Evolutionary conservation across 768 basidiomycete species (phyloP), one percentile per base, ranked within the genome.

Genomic region (Agaricus subrufescens): DNA sequence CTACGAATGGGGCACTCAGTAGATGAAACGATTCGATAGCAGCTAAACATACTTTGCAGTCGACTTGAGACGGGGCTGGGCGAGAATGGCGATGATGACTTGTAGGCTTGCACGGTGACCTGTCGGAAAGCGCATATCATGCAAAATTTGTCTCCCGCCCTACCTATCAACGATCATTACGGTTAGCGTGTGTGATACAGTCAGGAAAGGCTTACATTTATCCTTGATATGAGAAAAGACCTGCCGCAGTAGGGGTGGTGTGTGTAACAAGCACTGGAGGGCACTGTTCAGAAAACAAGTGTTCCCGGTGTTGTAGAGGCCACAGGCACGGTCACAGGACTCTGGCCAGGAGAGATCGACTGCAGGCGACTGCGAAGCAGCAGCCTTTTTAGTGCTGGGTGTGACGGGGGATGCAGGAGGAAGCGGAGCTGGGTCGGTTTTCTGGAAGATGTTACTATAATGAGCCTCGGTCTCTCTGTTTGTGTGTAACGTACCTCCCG

Each of bases 261-360:
- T 98, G 65, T 98, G 94, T 12, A 97, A 70, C 49, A 98, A 80
- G 63, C 93, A 94, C 73, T 99, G 97, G 48, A 98, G 72, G 23
- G 88, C 91, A 61, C 93, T 94, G 69, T 99, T 99, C 63, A 98
- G 75, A 69, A 96, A 99, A 71, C 97, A 99, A 1, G 93, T 96
- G 66, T 98, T 98, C 46, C 92, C 93, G 27, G 75, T 86, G 70
- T 98, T 98, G 65, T 82, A 77, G 46, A 98, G 73, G 1, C 94
- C 94, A 49, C 66, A 69, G 40, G 82, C 88, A 50, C 80, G 67
- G 52, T 65, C 72, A 49, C 66, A 76, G 12, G 66, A 69, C 25
- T 67, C 51, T 1, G 87, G 86, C 87, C 87, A 91, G 42, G 83
- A 66, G 45, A 77, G 71, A 61, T 89, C 86, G 49, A 91, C 75